A percentile compares a stretch with the other conserved stretches of the same genome.
phyloP scores from a whole-genome alignment of 208 protist species.

The Histomonas meleagridis region DNA sequence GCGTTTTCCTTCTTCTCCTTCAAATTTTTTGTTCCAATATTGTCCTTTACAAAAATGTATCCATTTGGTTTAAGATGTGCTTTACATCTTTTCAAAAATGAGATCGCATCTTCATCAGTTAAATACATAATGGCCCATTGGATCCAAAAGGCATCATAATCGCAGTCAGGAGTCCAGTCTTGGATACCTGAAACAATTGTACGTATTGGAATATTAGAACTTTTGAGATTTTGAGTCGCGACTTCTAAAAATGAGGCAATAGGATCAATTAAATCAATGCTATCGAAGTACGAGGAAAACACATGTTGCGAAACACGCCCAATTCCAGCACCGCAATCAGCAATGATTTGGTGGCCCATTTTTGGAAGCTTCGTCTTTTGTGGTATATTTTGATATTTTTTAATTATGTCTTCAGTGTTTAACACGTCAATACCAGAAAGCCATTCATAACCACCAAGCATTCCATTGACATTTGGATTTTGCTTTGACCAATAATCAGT shows the following conservation, averaged over 20 bases:
- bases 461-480: background rate
- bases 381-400: too few relatives aligned
- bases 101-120: background rate
- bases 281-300: background rate
- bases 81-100: background rate
- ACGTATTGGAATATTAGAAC: background rate
- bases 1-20: background rate
- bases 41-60: background rate
- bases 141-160: background rate
- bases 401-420: background rate
- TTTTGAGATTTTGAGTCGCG: background rate
- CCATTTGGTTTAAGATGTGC: background rate
- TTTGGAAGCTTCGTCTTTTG: background rate
- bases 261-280: background rate
- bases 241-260: background rate
- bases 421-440: background rate
- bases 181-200: background rate
- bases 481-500: background rate
- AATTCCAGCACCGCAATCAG: background rate
- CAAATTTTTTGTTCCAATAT: background rate
- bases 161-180: background rate
- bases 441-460: background rate
- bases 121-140: background rate
- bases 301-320: background rate
- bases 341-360: background rate